phyloP scores from a whole-genome alignment of 129 eudicot species.

The Erigeron canadensis region DNA sequence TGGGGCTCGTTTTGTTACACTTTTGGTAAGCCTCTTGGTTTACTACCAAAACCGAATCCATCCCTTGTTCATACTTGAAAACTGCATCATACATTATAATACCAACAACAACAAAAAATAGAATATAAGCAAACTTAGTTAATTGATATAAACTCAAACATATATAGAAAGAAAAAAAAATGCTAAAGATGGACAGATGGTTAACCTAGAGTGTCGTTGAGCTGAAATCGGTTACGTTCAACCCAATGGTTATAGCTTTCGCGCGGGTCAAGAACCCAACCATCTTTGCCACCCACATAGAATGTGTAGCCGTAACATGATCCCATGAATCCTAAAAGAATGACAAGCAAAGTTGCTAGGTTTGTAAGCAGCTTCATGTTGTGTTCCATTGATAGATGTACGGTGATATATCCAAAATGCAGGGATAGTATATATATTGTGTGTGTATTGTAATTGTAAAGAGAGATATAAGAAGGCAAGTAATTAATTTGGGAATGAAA shows the following conservation, averaged over 20 bases:
- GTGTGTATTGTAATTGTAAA: not conserved
- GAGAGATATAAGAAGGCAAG: slow-evolving; percentile 3
- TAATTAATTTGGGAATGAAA: not conserved
- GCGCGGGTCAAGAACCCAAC: slow-evolving; percentile 53
- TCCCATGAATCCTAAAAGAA: slow-evolving; percentile 20
- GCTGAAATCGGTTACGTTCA: slow-evolving; percentile 50
- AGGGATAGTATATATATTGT: not conserved
- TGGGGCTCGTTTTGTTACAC: slow-evolving; percentile 55
- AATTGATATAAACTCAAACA: not conserved
- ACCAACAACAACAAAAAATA: not conserved
- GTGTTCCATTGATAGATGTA: slow-evolving; percentile 10
- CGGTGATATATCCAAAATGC: not conserved
- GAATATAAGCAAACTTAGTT: not conserved
- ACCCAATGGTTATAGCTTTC: slow-evolving; percentile 65
- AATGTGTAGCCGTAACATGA: slow-evolving; percentile 38
- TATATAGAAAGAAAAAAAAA: not conserved
- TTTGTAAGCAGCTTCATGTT: slow-evolving; percentile 19
- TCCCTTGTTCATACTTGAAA: slow-evolving; percentile 59
- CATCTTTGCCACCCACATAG: slow-evolving; percentile 58
- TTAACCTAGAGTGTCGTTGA: slow-evolving; percentile 59
- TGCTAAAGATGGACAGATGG: not conserved
- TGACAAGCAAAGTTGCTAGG: slow-evolving; percentile 9
- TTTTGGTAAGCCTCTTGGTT: slow-evolving; percentile 41
- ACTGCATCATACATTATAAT: slow-evolving; percentile 37
- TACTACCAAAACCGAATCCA: slow-evolving; percentile 64